Percentiles rank a stretch among this genome's conserved stretches.
These are phyloP conservation scores for Pharnaceum exiguum DNA, from an alignment of 148 eudicot genomes.

Conservation along the genomic window DNA sequence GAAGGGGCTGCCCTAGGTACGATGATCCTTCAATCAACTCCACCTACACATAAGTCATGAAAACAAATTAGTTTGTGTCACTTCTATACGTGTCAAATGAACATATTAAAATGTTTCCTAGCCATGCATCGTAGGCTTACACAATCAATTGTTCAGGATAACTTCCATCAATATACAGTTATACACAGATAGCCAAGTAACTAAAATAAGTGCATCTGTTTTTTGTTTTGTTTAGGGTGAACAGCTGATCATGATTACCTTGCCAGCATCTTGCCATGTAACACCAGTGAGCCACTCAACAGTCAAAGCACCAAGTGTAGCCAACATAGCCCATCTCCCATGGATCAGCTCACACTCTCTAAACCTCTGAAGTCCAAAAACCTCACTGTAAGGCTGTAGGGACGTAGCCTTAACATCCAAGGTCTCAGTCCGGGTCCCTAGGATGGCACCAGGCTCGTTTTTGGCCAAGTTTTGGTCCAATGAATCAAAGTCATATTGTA, in stretches of 20 bases:
- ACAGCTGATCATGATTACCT: too few relatives aligned
- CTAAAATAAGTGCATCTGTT: too few relatives aligned
- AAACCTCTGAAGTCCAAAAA: slow-evolving; percentile 91
- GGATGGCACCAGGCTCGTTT: slow-evolving; percentile 65
- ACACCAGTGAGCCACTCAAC: slow-evolving; percentile 97
- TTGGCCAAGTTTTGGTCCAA: slow-evolving; percentile 92
- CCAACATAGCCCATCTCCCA: slow-evolving; percentile 98
- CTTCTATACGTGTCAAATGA: too few relatives aligned
- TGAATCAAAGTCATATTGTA: slow-evolving; percentile 75
- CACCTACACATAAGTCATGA: slow-evolving; percentile 40
- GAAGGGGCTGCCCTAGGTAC: slow-evolving; percentile 91
- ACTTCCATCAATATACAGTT: too few relatives aligned
- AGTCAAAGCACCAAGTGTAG: slow-evolving; percentile 82
- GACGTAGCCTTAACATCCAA: slow-evolving; percentile 62
- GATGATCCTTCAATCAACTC: slow-evolving; percentile 94
- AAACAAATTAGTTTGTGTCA: too few relatives aligned
- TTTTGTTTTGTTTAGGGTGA: too few relatives aligned
- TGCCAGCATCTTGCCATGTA: slow-evolving; percentile 99
- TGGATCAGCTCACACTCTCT: slow-evolving; percentile 95
- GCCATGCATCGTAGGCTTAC: too few relatives aligned
- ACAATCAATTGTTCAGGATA: too few relatives aligned
- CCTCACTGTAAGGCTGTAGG: slow-evolving; percentile 85
- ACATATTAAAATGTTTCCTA: too few relatives aligned
- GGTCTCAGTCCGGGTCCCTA: slow-evolving; percentile 73
- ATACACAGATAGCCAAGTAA: too few relatives aligned